Base-by-base conservation (phyloP, 495 filamentous ascomycete species). In the Penicillium ochrochloron region DNA sequence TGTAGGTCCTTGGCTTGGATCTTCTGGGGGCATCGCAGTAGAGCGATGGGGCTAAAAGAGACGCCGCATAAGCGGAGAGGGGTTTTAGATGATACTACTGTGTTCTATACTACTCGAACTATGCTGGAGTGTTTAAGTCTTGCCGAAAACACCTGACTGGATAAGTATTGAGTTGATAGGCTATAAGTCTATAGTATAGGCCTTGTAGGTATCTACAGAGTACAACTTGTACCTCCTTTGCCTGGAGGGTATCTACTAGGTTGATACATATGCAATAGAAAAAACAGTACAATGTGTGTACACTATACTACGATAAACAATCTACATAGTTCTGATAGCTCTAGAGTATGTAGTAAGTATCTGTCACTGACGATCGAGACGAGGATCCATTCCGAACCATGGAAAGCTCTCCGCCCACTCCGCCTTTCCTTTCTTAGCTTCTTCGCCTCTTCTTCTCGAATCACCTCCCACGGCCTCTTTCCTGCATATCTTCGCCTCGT, bases 401-500 rank as follows among this genome's bases (percentile, higher is more conserved):
- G 67, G 67, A 66, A 59, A 63, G 64, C 64, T 64, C 61, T 37
- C 66, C 62, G 66, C 62, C 65, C 57, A 61, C 71, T 73, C 66
- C 70, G 65, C 70, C 66, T 71, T 66, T 54, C 4, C 51, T 33
- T 29, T 34, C 15, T 31, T 19, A 54, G 51, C 51, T 54, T 37
- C 53, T 56, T 35, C 53, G 48, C 23, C 53, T 21, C 51, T 55
- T 35, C 53, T 56, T 56, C 53, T 56, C 53, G n/a, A 39, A 35
- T 35, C 53, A 23, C 53, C 53, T 35, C 21, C n/a, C 19, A 5
- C n/a, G 19, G 25, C 34, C 34, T 35, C 31, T 57, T 51, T 35
- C 14, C 39, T 19, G 33, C 63, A 59, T 10, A 34, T 41, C 17
- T 23, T 44, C 51, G 60, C 50, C 55, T 63, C 31, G 27, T 57